phyloP scores from a whole-genome alignment of 805 yeast genomes.

The Kluyveromyces nonfermentans region DNA sequence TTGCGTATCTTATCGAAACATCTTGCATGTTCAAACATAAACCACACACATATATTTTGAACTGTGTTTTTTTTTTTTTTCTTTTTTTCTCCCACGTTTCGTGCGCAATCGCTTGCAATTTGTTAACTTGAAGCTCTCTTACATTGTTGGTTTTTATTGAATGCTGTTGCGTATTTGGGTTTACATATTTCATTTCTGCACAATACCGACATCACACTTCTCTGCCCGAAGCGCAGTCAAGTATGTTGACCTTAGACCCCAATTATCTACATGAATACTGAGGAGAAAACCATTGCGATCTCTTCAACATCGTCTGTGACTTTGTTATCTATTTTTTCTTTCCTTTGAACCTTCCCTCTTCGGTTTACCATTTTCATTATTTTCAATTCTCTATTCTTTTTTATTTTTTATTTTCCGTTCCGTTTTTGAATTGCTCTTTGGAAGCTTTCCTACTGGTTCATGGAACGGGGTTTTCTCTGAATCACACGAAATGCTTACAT shows the following conservation, averaged over 20 bases:
- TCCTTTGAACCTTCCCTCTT: too few relatives aligned
- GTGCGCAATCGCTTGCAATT: too few relatives aligned
- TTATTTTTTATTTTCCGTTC: not conserved
- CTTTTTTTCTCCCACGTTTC: too few relatives aligned
- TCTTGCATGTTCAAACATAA: too few relatives aligned
- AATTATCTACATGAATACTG: conserved; percentile 12
- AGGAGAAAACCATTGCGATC: not conserved
- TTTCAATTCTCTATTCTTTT: not conserved
- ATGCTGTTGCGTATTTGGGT: not conserved
- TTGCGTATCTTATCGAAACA: too few relatives aligned
- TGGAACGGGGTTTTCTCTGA: not conserved
- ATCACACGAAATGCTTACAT: not conserved
- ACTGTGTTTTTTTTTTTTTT: too few relatives aligned
- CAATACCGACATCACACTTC: conserved; percentile 5
- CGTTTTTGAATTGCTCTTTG: not conserved
- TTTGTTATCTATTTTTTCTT: not conserved
- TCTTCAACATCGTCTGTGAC: not conserved
- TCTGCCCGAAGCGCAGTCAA: conserved; percentile 31
- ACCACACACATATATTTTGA: too few relatives aligned
- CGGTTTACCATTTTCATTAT: not conserved
- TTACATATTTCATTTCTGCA: not conserved
- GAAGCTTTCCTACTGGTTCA: not conserved
- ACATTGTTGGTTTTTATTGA: too few relatives aligned
- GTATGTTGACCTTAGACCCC: conserved; percentile 22
- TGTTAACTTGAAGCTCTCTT: too few relatives aligned